These are phyloP conservation scores for Globisporangium echinulatum DNA, from an alignment of 352 stramenopile species.

Conservation along the genomic window DNA sequence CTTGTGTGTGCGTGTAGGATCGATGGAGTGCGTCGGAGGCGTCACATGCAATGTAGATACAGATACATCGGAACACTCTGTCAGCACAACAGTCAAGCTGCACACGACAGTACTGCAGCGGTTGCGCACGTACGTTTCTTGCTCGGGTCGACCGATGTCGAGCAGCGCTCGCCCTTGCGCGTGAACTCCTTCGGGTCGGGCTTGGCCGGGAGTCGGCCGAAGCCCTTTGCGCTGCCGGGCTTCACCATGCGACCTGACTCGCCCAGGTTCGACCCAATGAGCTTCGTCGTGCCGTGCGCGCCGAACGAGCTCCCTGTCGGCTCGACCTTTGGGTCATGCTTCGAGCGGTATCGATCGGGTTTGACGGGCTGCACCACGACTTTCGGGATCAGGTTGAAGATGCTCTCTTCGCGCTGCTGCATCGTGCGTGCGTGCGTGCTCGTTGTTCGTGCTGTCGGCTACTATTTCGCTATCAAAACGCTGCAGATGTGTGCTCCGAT, in stretches of 20 bases:
- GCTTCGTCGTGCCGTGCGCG: conserved; percentile 55
- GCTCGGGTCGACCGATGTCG: conserved; percentile 31
- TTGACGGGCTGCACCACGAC: conserved; percentile 60
- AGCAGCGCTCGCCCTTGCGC: conserved; percentile 61
- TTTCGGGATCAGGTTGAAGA: conserved; percentile 90
- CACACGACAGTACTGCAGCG: background rate
- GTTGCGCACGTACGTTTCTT: conserved; percentile 38
- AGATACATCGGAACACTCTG: conserved; percentile 16
- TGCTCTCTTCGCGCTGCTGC: conserved; percentile 85
- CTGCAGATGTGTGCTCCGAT: too few species aligned
- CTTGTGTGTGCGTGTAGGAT: conserved; percentile 23
- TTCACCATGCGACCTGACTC: conserved; percentile 32
- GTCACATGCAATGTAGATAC: background rate
- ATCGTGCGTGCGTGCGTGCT: background rate
- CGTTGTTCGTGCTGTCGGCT: too few species aligned
- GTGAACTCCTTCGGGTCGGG: conserved; percentile 67
- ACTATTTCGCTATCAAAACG: too few species aligned
- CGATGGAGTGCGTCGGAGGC: too few species aligned
- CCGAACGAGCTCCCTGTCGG: conserved; percentile 88
- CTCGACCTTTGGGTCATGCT: conserved; percentile 78
- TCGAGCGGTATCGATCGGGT: conserved; percentile 83
- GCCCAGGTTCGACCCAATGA: conserved; percentile 64
- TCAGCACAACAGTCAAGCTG: conserved; percentile 8
- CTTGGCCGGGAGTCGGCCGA: conserved; percentile 51
- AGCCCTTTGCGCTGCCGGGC: conserved; percentile 48